Evolutionary conservation across 1,284 basidiomycete species (phyloP).

Genomic region (Cutaneotrichosporon cavernicola): DNA sequence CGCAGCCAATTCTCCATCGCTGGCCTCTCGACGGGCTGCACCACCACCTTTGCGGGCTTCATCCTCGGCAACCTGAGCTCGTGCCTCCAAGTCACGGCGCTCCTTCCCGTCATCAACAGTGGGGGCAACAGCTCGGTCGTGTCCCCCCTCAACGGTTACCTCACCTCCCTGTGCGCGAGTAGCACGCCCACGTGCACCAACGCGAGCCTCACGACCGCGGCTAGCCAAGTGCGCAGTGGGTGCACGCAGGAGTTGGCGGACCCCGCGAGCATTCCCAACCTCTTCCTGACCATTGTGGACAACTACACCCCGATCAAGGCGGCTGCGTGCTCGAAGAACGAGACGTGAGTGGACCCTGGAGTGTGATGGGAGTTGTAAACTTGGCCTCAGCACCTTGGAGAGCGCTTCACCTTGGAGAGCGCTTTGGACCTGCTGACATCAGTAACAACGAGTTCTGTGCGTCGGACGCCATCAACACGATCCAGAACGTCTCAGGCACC

Average conservation of each 20-base stretch:
- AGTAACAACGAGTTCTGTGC: constrained; percentile 46
- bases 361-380: too few species aligned
- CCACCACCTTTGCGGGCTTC: neutral
- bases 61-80: constrained; percentile 8
- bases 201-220: constrained; percentile 37
- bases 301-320: constrained; percentile 39
- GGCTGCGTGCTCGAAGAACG: constrained; percentile 44
- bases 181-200: constrained; percentile 44
- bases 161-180: constrained; percentile 37
- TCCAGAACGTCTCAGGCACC: constrained; percentile 38
- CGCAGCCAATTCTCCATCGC: neutral
- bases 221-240: constrained; percentile 3
- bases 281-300: constrained; percentile 27
- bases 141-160: constrained; percentile 38
- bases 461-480: constrained; percentile 35
- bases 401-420: neutral
- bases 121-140: constrained; percentile 33
- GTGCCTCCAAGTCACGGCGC: constrained; percentile 39
- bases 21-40: constrained; percentile 1
- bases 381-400: neutral
- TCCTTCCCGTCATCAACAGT: constrained; percentile 31
- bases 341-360: constrained; percentile 33
- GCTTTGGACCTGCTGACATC: constrained; percentile 4
- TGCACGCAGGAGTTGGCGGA: constrained; percentile 18
- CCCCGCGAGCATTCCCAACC: constrained; percentile 33